phyloP scores from a whole-genome alignment of 169 alveolate species.

The Plasmodium berghei region DNA sequence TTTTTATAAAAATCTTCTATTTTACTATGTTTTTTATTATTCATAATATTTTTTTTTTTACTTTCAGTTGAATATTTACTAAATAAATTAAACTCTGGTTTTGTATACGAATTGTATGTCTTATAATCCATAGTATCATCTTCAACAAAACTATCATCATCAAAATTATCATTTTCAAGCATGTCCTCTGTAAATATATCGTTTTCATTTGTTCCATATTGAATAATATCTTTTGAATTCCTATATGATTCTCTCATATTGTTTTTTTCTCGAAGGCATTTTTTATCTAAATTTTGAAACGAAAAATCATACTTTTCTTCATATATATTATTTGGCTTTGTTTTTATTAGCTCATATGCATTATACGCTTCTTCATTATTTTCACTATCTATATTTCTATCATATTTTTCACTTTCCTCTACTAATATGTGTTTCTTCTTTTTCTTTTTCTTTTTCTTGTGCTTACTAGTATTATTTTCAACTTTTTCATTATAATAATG shows the following conservation, averaged over 20 bases:
- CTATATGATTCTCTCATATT: conserved; percentile 14
- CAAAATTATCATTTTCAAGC: conserved; percentile 65
- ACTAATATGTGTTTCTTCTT: conserved; percentile 11
- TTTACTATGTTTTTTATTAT: conserved; percentile 1
- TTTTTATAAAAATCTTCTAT: neutral
- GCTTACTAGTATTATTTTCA: conserved; percentile 22
- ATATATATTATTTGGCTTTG: conserved; percentile 2
- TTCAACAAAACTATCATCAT: conserved; percentile 57
- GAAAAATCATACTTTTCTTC: neutral
- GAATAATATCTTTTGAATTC: conserved; percentile 43
- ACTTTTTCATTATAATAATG: conserved; percentile 48
- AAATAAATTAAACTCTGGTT: conserved; percentile 19
- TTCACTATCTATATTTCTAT: conserved; percentile 42
- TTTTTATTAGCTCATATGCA: conserved; percentile 14
- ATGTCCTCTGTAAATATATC: conserved; percentile 62
- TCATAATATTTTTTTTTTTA: conserved; percentile 6
- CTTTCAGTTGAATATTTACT: conserved; percentile 21
- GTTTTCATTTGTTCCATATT: conserved; percentile 48
- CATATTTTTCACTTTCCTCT: conserved; percentile 53
- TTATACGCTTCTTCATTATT: conserved; percentile 23
- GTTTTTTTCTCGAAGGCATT: conserved; percentile 4
- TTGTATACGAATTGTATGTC: conserved; percentile 59
- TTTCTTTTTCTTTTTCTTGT: conserved; percentile 43
- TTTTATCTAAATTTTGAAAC: conserved; percentile 14
- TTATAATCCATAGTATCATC: conserved; percentile 59